Evolutionary conservation across 495 filamentous ascomycete species (phyloP), one percentile per base, ranked within the genome.

Genomic region (Podospora australis): DNA sequence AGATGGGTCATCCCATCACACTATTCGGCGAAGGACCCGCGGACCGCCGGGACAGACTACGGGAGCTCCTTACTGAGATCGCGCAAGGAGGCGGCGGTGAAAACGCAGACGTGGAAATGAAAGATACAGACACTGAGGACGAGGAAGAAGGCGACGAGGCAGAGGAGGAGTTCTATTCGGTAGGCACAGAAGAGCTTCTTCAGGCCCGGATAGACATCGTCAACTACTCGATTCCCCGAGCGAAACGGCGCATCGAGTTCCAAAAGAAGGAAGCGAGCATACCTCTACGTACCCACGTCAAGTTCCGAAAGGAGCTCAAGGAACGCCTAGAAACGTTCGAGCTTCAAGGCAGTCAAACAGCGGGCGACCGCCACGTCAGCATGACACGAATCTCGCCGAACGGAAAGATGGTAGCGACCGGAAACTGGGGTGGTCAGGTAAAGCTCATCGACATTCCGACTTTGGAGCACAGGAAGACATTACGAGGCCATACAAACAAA

Each of bases 141-240:
- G 78, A 73, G n/a, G 78, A 77, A 24, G 77, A 75, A 44, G 73
- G 79, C 50, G 80, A 65, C 4, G 86, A 90, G 38, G 82, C 89
- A 55, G 88, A 96, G 54, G 92, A 96, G 62, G 92, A 98, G 54
- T 97, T 96, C 62, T 99, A 96, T 62, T 96, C 91, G 1, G 78
- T 83, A 42, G 92, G 94, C 0, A 73, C 76, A 2, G 69, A 78
- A 8, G 85, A 86, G 41, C 69, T 99, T 9, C 70, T 96, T 14
- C 73, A 84, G 17, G 87, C 88, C 4, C 75, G 92, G 39, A 83
- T 80, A 59, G 77, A 81, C 7, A 95, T 99, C 46, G 94, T 92
- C 6, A 71, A 77, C 14, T 97, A 83, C 65, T 95, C 89, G 13
- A 66, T 99, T 22, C 90, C 90, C 3, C 73, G 86, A 39, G 88